These are phyloP conservation scores for Leishmania aethiopica DNA, from an alignment of 208 protist genomes.

Conservation along the genomic window DNA sequence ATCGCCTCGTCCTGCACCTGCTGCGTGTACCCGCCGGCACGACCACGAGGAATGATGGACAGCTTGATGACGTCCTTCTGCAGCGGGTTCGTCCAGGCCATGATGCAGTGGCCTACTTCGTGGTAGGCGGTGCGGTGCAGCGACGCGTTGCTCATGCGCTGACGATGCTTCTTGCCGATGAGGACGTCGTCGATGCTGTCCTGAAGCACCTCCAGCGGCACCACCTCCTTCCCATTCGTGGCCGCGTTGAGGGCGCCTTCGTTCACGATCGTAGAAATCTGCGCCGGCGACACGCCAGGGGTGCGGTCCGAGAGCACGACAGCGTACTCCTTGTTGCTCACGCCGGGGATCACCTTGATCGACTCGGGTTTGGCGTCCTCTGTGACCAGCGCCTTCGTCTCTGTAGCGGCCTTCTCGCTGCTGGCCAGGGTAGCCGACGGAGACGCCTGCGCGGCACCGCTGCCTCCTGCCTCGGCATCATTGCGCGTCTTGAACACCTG, in stretches of 20 bases:
- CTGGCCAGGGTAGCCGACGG: not conserved
- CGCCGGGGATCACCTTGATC: slow-evolving; percentile 78
- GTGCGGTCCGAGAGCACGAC: slow-evolving; percentile 85
- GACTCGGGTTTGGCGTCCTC: slow-evolving; percentile 38
- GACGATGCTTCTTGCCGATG: slow-evolving; percentile 93
- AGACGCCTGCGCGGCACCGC: not conserved
- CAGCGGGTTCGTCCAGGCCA: slow-evolving; percentile 89
- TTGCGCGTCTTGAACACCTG: slow-evolving; percentile 73
- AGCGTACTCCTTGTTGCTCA: slow-evolving; percentile 86
- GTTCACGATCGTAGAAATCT: slow-evolving; percentile 98
- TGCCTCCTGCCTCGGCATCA: slow-evolving; percentile 21
- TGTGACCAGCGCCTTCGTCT: slow-evolving; percentile 25
- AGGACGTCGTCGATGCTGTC: slow-evolving; percentile 93
- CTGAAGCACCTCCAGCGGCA: slow-evolving; percentile 77
- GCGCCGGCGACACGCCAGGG: slow-evolving; percentile 93
- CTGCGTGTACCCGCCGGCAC: slow-evolving; percentile 93
- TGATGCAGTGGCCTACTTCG: slow-evolving; percentile 97
- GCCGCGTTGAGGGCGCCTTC: slow-evolving; percentile 95
- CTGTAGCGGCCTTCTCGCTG: not conserved
- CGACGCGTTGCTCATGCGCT: slow-evolving; percentile 87
- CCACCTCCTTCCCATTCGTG: slow-evolving; percentile 71
- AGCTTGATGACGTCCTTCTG: slow-evolving; percentile 94
- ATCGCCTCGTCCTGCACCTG: slow-evolving; percentile 91
- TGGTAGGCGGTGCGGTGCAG: slow-evolving; percentile 95
- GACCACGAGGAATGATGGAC: slow-evolving; percentile 91